Evolutionary conservation across 768 basidiomycete genomes (phyloP), one percentile per base, ranked within the genome.

Genomic region (Phanerodontia chrysosporium): DNA sequence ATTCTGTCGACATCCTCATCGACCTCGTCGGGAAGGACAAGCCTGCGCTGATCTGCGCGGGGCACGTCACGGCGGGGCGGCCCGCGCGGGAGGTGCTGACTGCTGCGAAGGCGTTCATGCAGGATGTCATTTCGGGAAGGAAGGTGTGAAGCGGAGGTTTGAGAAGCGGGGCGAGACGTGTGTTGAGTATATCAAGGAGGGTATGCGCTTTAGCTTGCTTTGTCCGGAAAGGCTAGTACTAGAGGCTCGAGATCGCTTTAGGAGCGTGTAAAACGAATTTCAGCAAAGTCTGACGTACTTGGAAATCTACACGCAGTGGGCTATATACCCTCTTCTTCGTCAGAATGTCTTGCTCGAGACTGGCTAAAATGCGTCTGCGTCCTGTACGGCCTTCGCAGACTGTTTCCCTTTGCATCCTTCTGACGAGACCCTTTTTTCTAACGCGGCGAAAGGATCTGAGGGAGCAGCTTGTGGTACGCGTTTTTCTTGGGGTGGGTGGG

Each of bases 321-420:
- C n/a, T n/a, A n/a, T 32, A 18, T 13, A 30, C 18, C 30, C 29
- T 56, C 12, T 28, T 25, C 30, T 48, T 45, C 16, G 39, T 7
- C 72, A 57, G 67, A 64, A 90, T 82, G 45, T 89, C 87, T 46
- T 76, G 73, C 70, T 88, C 86, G 13, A 91, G 74, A 58, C 81
- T 77, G 13, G 87, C 83, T 54, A 91, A 67, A 91, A 91, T 27
- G 73, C 74, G 59, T 90, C 89, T 1, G 88, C 87, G 22, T 79
- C 78, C 49, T 70, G 66, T 12, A 66, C 64, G 25, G 45, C 56
- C 36, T 58, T 66, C 62, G 52, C 45, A 42, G 58, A 74, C 66
- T 44, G 57, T 61, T 68, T 76, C 28, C 29, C 59, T 58, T 66
- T 68, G 27, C 57, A 52, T 57, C 18, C 62, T 44, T 24, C 57